phyloP scores from a whole-genome alignment of 2,329 filamentous ascomycete genomes.

The Alternaria solani region DNA sequence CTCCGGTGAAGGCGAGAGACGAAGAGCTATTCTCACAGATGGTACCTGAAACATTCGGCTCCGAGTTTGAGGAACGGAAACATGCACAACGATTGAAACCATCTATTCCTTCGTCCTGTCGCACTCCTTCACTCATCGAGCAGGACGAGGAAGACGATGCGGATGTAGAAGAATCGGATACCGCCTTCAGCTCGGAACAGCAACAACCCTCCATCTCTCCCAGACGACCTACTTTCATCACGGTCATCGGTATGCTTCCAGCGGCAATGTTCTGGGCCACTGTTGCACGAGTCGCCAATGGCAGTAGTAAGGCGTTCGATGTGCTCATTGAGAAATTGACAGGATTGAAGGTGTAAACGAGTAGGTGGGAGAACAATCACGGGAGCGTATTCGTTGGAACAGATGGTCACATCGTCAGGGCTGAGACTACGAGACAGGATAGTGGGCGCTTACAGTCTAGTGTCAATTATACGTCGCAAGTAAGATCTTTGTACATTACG shows the following conservation, averaged over 20 bases:
- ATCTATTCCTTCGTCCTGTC: not conserved
- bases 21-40: not conserved
- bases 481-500: not conserved
- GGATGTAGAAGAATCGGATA: constrained; percentile 1
- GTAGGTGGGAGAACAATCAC: not conserved
- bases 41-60: not conserved
- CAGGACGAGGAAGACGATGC: constrained; percentile 6
- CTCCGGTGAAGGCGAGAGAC: constrained; percentile 6
- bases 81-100: not conserved
- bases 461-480: not conserved
- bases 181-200: not conserved
- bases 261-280: constrained; percentile 35
- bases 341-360: not conserved
- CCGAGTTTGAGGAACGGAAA: not conserved
- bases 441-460: not conserved
- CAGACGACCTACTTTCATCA: constrained; percentile 35
- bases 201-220: constrained; percentile 15
- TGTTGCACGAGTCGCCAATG: constrained; percentile 13
- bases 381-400: not conserved
- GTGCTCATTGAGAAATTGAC: constrained; percentile 16
- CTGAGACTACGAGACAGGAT: not conserved
- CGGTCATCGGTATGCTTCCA: constrained; percentile 36
- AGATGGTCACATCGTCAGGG: not conserved
- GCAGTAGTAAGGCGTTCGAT: constrained; percentile 17
- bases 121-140: not conserved